Base-by-base conservation (phyloP, 139 green algal genomes). In the Bryopsis sp. region DNA sequence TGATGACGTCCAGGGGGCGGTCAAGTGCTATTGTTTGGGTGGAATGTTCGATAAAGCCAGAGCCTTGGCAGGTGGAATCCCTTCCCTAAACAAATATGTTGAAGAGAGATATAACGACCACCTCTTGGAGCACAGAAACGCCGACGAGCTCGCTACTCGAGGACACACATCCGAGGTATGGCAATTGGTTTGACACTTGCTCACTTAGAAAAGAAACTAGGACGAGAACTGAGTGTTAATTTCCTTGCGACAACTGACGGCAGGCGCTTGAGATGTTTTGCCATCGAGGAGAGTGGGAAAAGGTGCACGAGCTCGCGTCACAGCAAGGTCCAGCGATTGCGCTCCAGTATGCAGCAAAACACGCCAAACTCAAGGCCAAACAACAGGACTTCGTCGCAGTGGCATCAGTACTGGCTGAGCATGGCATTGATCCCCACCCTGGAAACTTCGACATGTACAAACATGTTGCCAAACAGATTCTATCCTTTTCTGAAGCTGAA, bases 361-460 rank as follows among this genome's bases (percentile, higher is more conserved):
- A 92, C 70, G 87, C 87, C 7, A 76, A 82, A 77, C 60, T 80
- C 33, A 75, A 79, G 28, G 76, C 77, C 33, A 79, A 83, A 76
- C 74, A 84, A 48, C 75, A 67, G 0, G 76, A 86, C 47, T 81
- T 80, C 37, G 62, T 63, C 29, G 75, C 32, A 22, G 76, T 58
- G 4, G 80, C 78, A 2, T 46, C 43, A 1, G 72, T 86, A 31
- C 50, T 90, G 2, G 76, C 81, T 8, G 35, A 70, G 59, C 69
- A 83, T 60, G 82, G 82, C 38, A 71, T 80, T 19, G 64, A 39
- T 15, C 34, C 65, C 1, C 71, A 76, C 3, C 69, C 76, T 15
- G 50, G 62, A 38, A 76, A 86, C 47, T 84, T 81, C 43, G 79
- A 86, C 57, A 75, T 91, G 54, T 90, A 93, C 77, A 48, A 67